Percentiles rank a stretch among this genome's conserved stretches.
Conservation (phyloP, 768 basidiomycete genomes). For the Russula ochroleuca region DNA sequence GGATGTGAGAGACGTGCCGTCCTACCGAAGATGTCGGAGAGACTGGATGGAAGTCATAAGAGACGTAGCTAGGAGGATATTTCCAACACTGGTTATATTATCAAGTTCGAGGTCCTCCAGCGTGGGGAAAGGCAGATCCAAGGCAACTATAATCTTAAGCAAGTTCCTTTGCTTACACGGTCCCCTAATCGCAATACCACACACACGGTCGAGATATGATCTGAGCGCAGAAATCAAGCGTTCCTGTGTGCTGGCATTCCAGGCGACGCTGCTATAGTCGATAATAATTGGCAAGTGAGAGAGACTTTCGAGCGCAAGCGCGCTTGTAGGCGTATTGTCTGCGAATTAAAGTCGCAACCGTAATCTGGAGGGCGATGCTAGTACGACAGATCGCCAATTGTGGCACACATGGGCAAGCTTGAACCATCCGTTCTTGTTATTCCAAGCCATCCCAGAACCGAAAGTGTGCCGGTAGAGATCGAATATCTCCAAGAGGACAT, state of each 20-base stretch:
- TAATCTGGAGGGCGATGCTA: neutral
- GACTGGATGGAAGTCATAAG: too few relatives aligned
- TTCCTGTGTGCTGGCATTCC: too few relatives aligned
- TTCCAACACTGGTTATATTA: too few relatives aligned
- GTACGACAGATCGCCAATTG: neutral
- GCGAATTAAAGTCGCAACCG: neutral
- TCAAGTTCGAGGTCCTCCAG: neutral
- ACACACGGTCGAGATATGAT: neutral
- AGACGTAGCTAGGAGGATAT: too few relatives aligned
- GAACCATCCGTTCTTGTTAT: neutral
- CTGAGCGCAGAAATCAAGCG: neutral
- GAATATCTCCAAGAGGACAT: conserved; percentile 3
- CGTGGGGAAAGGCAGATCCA: neutral
- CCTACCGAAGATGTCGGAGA: neutral
- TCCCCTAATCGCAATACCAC: neutral
- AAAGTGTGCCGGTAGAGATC: neutral
- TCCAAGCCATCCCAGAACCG: neutral
- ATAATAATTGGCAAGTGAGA: neutral
- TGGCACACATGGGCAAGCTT: conserved; percentile 1
- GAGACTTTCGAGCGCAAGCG: neutral
- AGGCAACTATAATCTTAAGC: too few relatives aligned
- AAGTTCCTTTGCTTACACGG: too few relatives aligned
- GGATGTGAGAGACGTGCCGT: too few relatives aligned
- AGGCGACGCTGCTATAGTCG: neutral
- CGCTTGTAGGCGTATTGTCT: neutral